A percentile compares a stretch with the other conserved stretches of the same genome.
These are phyloP conservation scores for Leishmania major DNA, from an alignment of 208 protist species.

Conservation along the genomic window DNA sequence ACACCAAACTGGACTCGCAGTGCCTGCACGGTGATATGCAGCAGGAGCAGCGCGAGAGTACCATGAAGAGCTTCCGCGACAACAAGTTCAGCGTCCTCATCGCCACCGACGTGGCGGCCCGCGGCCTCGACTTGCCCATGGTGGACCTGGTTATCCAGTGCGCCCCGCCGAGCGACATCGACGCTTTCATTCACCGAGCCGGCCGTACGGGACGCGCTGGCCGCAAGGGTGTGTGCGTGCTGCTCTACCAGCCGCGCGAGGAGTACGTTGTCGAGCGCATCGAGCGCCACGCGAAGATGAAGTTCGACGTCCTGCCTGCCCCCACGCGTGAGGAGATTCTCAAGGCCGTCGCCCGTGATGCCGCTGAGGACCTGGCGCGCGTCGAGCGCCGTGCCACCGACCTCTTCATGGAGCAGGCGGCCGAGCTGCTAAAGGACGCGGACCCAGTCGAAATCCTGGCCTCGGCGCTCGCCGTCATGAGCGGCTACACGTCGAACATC, in stretches of 20 bases:
- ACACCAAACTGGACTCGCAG: conserved; percentile 91
- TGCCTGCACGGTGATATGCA: conserved; percentile 97
- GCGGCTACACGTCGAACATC: conserved; percentile 91
- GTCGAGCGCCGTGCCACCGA: conserved; percentile 85
- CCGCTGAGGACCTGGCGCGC: conserved; percentile 84
- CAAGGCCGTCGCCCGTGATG: conserved; percentile 80
- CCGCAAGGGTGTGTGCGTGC: conserved; percentile 88
- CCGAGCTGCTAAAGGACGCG: conserved; percentile 87
- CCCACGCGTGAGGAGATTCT: conserved; percentile 90
- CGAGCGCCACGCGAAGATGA: conserved; percentile 91
- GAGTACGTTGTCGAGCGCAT: conserved; percentile 91
- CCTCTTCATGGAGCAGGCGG: conserved; percentile 88
- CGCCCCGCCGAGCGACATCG: conserved; percentile 83
- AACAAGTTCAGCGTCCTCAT: conserved; percentile 95
- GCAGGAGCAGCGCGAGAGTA: conserved; percentile 92
- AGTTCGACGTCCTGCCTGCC: conserved; percentile 87
- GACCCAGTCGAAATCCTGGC: conserved; percentile 87
- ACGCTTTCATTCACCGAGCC: conserved; percentile 97
- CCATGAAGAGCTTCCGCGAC: conserved; percentile 94
- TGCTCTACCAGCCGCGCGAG: conserved; percentile 85
- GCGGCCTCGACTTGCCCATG: conserved; percentile 88
- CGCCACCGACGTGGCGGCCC: conserved; percentile 92
- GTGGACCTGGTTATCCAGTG: conserved; percentile 93
- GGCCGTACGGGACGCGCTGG: conserved; percentile 96
- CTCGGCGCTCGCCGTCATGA: conserved; percentile 91